These are phyloP conservation scores for Akebia trifoliata DNA, from an alignment of 164 flowering plant genomes.

Conservation along the genomic window DNA sequence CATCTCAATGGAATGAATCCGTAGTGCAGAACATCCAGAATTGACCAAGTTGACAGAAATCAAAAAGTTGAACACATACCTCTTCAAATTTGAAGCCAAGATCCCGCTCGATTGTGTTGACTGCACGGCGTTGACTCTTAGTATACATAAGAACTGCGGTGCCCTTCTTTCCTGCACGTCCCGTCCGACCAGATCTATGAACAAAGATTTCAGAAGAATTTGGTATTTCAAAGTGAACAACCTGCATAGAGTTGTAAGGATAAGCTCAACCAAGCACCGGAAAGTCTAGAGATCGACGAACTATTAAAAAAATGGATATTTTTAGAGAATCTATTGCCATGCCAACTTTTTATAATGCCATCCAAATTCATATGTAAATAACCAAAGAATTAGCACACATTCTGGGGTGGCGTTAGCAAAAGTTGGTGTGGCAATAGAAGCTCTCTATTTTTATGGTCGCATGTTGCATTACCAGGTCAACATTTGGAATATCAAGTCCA, in stretches of 20 bases:
- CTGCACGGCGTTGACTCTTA: slow-evolving; percentile 23
- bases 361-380: too few species aligned
- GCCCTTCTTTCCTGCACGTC: slow-evolving; percentile 40
- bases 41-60: not conserved
- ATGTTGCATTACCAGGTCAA: slow-evolving; percentile 30
- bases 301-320: not conserved
- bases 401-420: too few species aligned
- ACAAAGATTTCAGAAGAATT: slow-evolving; percentile 34
- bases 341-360: too few species aligned
- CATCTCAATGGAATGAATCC: not conserved
- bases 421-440: too few species aligned
- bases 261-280: not conserved
- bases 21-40: not conserved
- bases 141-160: slow-evolving; percentile 33
- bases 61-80: slow-evolving; percentile 12
- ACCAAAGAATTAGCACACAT: too few species aligned
- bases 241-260: slow-evolving; percentile 20
- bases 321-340: too few species aligned
- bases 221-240: slow-evolving; percentile 35
- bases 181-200: slow-evolving; percentile 41
- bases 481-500: slow-evolving; percentile 41
- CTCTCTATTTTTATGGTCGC: too few species aligned
- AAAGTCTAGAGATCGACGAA: not conserved
- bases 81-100: slow-evolving; percentile 30
- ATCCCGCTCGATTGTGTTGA: slow-evolving; percentile 26